Conservation (phyloP, 139 green algal genomes). For the Chlorella ohadii region DNA sequence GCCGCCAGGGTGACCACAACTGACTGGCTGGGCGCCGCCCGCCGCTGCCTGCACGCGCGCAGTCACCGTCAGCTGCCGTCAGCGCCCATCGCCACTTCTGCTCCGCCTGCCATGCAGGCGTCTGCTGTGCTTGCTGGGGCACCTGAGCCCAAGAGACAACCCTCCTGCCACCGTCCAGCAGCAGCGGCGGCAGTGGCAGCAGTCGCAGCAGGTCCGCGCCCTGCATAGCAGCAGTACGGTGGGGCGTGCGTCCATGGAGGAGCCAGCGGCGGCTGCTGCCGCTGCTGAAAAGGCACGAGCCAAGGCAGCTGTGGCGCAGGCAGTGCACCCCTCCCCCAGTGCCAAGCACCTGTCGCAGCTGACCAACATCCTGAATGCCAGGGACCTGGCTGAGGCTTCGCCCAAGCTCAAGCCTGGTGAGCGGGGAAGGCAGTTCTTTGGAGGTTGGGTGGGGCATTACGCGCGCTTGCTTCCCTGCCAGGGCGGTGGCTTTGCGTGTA, state of each 20-base stretch:
- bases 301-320: neutral
- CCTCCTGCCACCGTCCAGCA: neutral
- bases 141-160: neutral
- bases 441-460: no score
- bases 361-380: conserved; percentile 40
- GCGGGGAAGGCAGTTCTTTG: neutral
- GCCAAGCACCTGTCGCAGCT: neutral
- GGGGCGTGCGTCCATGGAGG: neutral
- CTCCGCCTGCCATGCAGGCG: no score
- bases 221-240: no score
- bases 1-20: no score
- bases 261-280: neutral
- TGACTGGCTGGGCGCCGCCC: no score
- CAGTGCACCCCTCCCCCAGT: neutral
- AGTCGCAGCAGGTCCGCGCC: neutral
- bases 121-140: no score
- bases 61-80: neutral
- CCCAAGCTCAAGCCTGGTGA: conserved; percentile 30
- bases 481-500: no score
- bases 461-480: no score
- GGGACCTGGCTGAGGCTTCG: conserved; percentile 38
- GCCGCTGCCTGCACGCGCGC: no score
- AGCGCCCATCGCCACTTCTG: no score
- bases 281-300: no score
- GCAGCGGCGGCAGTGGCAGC: neutral